A percentile compares a stretch with the other conserved stretches of the same genome.
Conservation (phyloP, 2,329 filamentous ascomycete genomes). For the Paradendryphiella salina region DNA sequence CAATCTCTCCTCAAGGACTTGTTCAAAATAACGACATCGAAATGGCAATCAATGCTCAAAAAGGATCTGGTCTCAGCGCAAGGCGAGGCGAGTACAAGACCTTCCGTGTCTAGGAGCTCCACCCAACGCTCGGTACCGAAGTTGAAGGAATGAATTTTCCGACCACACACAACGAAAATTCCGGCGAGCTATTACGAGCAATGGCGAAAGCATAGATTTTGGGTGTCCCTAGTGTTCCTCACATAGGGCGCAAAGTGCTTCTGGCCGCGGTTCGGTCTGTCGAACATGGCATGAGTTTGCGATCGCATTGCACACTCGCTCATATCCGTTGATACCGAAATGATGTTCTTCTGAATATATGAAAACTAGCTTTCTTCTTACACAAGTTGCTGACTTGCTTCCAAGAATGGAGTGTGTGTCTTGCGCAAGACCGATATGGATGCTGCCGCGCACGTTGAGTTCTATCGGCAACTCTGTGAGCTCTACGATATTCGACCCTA, state of each 20-base stretch:
- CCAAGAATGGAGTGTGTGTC: too few relatives aligned
- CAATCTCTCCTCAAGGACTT: constrained; percentile 28
- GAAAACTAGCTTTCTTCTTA: too few relatives aligned
- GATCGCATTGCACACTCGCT: neutral
- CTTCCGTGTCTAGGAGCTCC: constrained; percentile 41
- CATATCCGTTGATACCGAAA: neutral
- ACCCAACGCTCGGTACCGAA: constrained; percentile 45
- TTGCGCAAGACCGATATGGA: too few relatives aligned
- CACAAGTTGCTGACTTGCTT: too few relatives aligned
- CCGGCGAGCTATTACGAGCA: neutral
- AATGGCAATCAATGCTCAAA: constrained; percentile 25
- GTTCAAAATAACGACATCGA: constrained; percentile 26
- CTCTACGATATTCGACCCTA: too few relatives aligned
- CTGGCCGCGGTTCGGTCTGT: too few relatives aligned
- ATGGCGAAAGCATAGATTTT: constrained; percentile 35
- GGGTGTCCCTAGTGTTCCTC: neutral
- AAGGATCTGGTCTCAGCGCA: constrained; percentile 9
- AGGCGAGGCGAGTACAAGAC: constrained; percentile 19
- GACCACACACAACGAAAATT: neutral
- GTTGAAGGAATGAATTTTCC: constrained; percentile 29
- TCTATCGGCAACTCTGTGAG: too few relatives aligned
- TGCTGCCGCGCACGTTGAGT: too few relatives aligned
- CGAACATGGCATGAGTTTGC: too few relatives aligned
- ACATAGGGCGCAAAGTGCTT: too few relatives aligned
- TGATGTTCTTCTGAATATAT: neutral